phyloP scores from a whole-genome alignment of 345 rosid genomes.

The Salix dunnii region DNA sequence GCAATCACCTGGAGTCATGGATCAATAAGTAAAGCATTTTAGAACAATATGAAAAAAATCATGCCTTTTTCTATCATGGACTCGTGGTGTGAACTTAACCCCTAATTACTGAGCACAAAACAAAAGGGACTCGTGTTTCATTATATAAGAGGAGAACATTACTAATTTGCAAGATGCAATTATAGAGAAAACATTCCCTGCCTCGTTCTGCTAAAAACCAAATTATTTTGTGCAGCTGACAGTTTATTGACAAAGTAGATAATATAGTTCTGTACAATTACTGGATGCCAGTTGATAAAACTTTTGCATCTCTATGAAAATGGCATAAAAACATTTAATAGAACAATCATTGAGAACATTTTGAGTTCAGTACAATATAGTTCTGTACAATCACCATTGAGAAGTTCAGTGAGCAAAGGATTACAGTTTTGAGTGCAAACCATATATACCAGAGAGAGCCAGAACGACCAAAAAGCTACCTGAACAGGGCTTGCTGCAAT shows the following conservation, averaged over 20 bases:
- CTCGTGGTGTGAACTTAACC: neutral
- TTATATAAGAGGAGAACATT: no score
- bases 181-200: neutral
- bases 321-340: neutral
- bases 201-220: neutral
- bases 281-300: neutral
- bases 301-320: neutral
- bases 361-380: no score
- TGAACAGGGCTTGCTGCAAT: conserved; percentile 90
- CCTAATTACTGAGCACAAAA: neutral
- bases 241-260: neutral
- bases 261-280: neutral
- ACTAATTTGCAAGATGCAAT: neutral
- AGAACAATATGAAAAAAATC: neutral
- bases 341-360: no score
- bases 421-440: neutral
- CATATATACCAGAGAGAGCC: neutral
- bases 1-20: conserved; percentile 60
- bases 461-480: conserved; percentile 34
- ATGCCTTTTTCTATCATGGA: neutral
- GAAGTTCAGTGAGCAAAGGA: neutral
- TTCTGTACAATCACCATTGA: neutral
- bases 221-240: neutral
- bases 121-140: neutral
- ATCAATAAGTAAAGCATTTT: conserved; percentile 3